A percentile compares a stretch with the other conserved stretches of the same genome.
Conservation (phyloP, 805 yeast genomes). For the Yamadazyma ubonensis region DNA sequence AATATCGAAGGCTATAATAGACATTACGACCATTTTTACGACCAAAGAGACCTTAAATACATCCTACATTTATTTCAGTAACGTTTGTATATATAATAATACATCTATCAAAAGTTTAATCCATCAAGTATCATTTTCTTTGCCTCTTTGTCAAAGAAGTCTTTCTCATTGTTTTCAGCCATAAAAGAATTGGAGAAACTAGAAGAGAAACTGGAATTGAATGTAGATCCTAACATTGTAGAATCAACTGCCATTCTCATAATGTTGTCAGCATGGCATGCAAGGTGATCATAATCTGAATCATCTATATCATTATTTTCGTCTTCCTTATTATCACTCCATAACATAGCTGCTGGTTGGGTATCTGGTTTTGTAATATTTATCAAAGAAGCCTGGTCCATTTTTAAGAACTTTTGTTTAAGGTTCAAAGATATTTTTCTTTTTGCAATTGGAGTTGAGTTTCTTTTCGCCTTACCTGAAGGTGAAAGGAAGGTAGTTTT, state of each 20-base stretch:
- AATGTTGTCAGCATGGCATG: constrained; percentile 47
- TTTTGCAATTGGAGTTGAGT: constrained; percentile 27
- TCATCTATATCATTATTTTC: constrained; percentile 16
- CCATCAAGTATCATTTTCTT: constrained; percentile 18
- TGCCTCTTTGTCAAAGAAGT: constrained; percentile 18
- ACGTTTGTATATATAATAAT: background rate
- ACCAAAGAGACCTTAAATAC: constrained; percentile 26
- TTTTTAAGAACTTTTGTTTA: constrained; percentile 15
- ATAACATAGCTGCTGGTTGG: constrained; percentile 1
- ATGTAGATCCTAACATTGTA: constrained; percentile 44
- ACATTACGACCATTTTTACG: constrained; percentile 21
- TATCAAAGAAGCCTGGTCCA: constrained; percentile 17
- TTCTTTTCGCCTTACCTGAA: constrained; percentile 21
- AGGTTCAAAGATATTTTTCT: constrained; percentile 13
- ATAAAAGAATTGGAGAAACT: constrained; percentile 30
- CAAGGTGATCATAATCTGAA: constrained; percentile 37
- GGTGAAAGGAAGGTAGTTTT: constrained; percentile 30
- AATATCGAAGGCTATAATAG: constrained; percentile 14
- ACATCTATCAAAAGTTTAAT: constrained; percentile 12
- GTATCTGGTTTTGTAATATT: constrained; percentile 3
- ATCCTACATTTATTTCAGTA: constrained; percentile 16
- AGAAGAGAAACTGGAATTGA: constrained; percentile 36
- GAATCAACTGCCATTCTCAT: constrained; percentile 49
- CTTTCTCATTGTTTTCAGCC: constrained; percentile 28
- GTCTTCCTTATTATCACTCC: constrained; percentile 9